Evolutionary conservation across 2,329 filamentous ascomycete species (phyloP).

Genomic region (Reticulascus tulasneorum): DNA sequence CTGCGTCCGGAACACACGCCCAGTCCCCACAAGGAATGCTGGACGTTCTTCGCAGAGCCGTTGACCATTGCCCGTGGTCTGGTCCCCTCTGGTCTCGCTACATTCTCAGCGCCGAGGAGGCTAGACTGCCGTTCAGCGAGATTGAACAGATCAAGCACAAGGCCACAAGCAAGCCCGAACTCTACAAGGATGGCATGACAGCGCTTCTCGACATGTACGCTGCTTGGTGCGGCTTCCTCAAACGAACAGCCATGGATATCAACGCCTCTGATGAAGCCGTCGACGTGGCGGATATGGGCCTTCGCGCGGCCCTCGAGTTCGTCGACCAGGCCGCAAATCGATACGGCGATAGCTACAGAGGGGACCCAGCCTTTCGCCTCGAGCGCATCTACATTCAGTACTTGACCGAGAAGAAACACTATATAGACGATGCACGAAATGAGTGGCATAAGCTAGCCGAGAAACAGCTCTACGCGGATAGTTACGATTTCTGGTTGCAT

Average conservation of each 20-base stretch:
- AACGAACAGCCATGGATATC: slow-evolving; percentile 74
- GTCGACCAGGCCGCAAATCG: slow-evolving; percentile 73
- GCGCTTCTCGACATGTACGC: slow-evolving; percentile 88
- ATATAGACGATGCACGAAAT: slow-evolving; percentile 70
- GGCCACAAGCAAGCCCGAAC: slow-evolving; percentile 78
- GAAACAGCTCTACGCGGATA: slow-evolving; percentile 64
- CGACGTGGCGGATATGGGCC: slow-evolving; percentile 85
- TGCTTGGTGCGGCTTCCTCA: slow-evolving; percentile 91
- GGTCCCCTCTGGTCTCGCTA: slow-evolving; percentile 88
- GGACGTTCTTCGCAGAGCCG: slow-evolving; percentile 74
- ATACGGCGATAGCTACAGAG: slow-evolving; percentile 71
- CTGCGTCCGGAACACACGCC: slow-evolving; percentile 36
- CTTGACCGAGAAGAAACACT: slow-evolving; percentile 77
- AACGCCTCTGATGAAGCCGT: slow-evolving; percentile 75
- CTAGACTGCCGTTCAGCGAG: slow-evolving; percentile 69
- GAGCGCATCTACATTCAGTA: slow-evolving; percentile 93
- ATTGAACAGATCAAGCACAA: slow-evolving; percentile 89
- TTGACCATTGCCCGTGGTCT: slow-evolving; percentile 89
- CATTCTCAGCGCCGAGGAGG: slow-evolving; percentile 78
- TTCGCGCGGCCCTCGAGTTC: slow-evolving; percentile 80
- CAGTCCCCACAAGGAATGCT: slow-evolving; percentile 48
- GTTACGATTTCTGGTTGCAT: slow-evolving; percentile 88
- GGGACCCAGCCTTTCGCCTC: slow-evolving; percentile 84
- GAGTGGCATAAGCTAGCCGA: slow-evolving; percentile 70
- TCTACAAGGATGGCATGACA: slow-evolving; percentile 82